Base-by-base conservation (phyloP, 257 asterid genomes). In the Petunia secreta region DNA sequence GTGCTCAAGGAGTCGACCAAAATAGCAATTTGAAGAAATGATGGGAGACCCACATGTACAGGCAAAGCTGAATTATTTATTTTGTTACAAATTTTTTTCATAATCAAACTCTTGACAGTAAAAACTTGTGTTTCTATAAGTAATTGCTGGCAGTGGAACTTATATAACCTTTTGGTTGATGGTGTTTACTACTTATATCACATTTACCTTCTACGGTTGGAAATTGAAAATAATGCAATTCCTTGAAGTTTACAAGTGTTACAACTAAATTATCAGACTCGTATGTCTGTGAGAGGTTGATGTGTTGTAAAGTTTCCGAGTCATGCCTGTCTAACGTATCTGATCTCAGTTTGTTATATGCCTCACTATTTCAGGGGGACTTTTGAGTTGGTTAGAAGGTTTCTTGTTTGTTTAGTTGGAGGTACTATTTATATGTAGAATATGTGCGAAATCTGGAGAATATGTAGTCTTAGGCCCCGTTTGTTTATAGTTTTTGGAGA, bases 1-100 rank as follows among this genome's bases (percentile, higher is more conserved):
- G 81, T 87, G 79, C 84, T 88, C 34, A 36, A 58, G 58, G 88
- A 86, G 65, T 77, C 88, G 0, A 55, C 80, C 36, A 57, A 46
- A 6, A 52, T 68, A 5, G 83, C 79, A 76, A 85, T 46, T n/a
- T 79, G 80, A 64, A 79, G 34, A 71, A 40, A 9, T 78, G 60
- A 9, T 78, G 75, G 69, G 54, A 25, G 40, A 58, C 25, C 60
- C 69, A 39, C 60, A 60, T 46, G 46, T 25, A 34, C 78, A 34
- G 78, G 62, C 78, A 73, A 50, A 50, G 36, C 62, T 10, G 50
- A 60, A 60, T 1, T 3, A n/a, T 5, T 11, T 50, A 25, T 25
- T 48, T 73, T 73, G 46, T 71, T 11, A 48, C 60, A 15, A 34
- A 34, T 46, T 48, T 36, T 48, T 34, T 50, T 73, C 44, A 34